Evolutionary conservation across 2,329 filamentous ascomycete species (phyloP).

Genomic region (Ascochyta koolunga): DNA sequence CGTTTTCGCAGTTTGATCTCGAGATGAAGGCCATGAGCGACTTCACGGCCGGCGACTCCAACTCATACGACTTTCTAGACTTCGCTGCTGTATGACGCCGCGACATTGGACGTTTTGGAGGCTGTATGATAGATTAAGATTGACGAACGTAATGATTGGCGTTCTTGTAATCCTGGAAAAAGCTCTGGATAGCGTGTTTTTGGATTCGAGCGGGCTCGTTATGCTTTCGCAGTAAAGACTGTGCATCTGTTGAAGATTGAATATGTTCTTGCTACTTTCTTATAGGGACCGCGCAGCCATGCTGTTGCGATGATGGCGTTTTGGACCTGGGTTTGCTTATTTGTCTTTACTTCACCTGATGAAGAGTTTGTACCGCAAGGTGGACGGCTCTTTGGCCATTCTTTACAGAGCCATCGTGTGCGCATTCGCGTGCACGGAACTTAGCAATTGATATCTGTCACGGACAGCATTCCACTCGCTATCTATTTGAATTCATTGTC

Average conservation of each 20-base stretch:
- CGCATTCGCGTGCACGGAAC: background rate
- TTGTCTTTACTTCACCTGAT: background rate
- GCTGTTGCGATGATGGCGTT: constrained; percentile 15
- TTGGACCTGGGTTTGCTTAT: background rate
- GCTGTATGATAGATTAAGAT: constrained; percentile 39
- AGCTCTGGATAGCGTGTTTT: constrained; percentile 5
- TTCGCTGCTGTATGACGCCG: constrained; percentile 36
- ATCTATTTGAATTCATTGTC: background rate
- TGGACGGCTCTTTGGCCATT: constrained; percentile 5
- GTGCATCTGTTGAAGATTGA: constrained; percentile 17
- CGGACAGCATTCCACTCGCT: constrained; percentile 1
- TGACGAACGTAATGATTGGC: constrained; percentile 38
- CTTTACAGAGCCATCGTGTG: background rate
- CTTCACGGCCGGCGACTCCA: constrained; percentile 38
- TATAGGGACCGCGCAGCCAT: constrained; percentile 14
- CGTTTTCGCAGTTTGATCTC: constrained; percentile 47
- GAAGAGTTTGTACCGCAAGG: constrained; percentile 3
- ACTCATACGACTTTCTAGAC: constrained; percentile 44
- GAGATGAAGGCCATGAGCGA: constrained; percentile 49
- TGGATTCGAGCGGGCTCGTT: constrained; percentile 16
- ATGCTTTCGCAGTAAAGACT: constrained; percentile 12
- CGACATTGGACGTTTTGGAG: constrained; percentile 8
- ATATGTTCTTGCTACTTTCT: constrained; percentile 8
- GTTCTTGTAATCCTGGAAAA: constrained; percentile 22
- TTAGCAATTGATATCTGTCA: constrained; percentile 6